Evolutionary conservation across 164 flowering plant species (phyloP), one percentile per base, ranked within the genome.

Genomic region (Aristolochia fimbriata): DNA sequence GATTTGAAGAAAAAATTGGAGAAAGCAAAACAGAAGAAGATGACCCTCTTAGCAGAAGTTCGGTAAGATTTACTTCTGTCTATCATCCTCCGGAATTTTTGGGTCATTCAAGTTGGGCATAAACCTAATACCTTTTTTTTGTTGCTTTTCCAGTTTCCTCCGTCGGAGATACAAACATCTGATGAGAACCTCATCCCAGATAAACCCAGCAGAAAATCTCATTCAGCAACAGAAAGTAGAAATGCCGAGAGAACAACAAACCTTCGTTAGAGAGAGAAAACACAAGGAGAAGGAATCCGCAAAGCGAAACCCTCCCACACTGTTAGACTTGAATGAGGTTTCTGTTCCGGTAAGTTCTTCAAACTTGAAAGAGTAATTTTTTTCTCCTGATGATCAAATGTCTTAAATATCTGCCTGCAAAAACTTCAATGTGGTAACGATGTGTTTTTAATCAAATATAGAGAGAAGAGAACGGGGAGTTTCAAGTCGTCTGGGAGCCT

Each of bases 251-350:
- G 66, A 62, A 55, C 66, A 62, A 55, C 66, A 25, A 6, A 37
- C 43, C 12, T 0, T 17, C 6, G 23, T 14, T 4, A 66, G 43
- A 21, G 51, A 62, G 27, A 62, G 46, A 52, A 51, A 27, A 57
- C 37, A 17, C 61, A 62, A 49, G 9, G 68, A 56, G 30, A 70
- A 55, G 41, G 67, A 60, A 66, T 52, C 62, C 12, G 47, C 64
- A 14, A 27, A 30, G 37, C 60, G 43, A 13, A 72, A 51, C 37
- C 69, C 67, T 21, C 55, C 69, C 57, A 73, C 74, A 24, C 60
- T 69, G 49, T 75, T 89, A 58, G 94, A 89, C 75, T 80, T 87
- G 71, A 89, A 90, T 62, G 83, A 83, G 74, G 73, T 81, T 30
- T 81, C 86, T 23, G 14, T n/a, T 33, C 55, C 37, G 60, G 56